Conservation (phyloP, 768 basidiomycete genomes). For the Trametes gibbosa region DNA sequence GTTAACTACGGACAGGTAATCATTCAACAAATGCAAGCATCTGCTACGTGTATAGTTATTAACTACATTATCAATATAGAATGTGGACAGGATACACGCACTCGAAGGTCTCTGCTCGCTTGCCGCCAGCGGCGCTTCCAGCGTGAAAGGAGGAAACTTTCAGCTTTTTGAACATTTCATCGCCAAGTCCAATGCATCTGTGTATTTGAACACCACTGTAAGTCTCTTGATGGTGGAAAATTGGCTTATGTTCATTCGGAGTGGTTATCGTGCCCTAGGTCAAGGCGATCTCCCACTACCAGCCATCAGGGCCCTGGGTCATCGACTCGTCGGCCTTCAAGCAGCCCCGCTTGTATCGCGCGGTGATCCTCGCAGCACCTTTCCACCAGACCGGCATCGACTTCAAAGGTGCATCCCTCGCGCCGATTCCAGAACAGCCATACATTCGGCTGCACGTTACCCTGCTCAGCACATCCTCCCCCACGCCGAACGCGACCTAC, state of each 20-base stretch:
- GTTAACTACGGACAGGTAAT: constrained; percentile 81
- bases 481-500: constrained; percentile 59
- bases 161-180: constrained; percentile 84
- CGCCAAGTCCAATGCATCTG: constrained; percentile 60
- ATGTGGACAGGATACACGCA: constrained; percentile 71
- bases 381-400: constrained; percentile 66
- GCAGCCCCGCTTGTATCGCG: constrained; percentile 45
- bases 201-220: constrained; percentile 72
- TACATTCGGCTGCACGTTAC: constrained; percentile 90
- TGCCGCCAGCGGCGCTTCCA: constrained; percentile 64
- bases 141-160: constrained; percentile 78
- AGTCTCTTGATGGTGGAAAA: background rate
- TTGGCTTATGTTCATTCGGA: no score
- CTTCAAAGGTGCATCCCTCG: constrained; percentile 44
- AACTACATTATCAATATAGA: constrained; percentile 34
- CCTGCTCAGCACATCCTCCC: constrained; percentile 73
- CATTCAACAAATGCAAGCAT: background rate
- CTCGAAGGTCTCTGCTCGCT: constrained; percentile 71
- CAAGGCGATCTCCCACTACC: constrained; percentile 43
- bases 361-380: constrained; percentile 85
- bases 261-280: constrained; percentile 46
- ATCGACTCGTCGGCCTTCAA: constrained; percentile 44
- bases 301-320: constrained; percentile 47
- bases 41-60: no score
- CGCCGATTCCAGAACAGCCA: constrained; percentile 61